Evolutionary conservation across 2,329 filamentous ascomycete species (phyloP).

Genomic region (Colletotrichum tabaci): DNA sequence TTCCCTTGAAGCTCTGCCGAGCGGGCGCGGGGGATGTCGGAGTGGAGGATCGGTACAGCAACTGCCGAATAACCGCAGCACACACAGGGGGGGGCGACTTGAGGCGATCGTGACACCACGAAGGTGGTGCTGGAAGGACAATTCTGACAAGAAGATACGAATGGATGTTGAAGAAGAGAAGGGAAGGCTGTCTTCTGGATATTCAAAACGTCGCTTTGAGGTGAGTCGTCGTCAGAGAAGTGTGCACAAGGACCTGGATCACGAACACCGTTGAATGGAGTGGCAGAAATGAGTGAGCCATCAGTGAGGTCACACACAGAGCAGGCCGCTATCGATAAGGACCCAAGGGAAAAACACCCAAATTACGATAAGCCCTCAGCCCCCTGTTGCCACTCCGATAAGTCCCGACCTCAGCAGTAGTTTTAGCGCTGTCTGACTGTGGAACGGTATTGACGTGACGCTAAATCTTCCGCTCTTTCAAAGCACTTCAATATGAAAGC

Average conservation of each 20-base stretch:
- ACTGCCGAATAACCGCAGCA: conserved; percentile 38
- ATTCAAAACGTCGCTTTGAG: neutral
- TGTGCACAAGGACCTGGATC: conserved; percentile 28
- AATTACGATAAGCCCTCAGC: conserved; percentile 14
- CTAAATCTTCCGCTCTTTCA: neutral
- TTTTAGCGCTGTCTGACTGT: conserved; percentile 26
- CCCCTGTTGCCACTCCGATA: conserved; percentile 34
- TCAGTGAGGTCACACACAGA: conserved; percentile 32
- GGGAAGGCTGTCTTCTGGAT: neutral
- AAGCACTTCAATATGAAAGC: neutral
- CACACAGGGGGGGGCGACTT: neutral
- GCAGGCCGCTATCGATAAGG: conserved; percentile 30
- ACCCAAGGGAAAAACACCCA: neutral
- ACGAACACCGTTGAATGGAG: conserved; percentile 27
- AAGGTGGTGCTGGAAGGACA: neutral
- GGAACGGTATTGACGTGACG: conserved; percentile 19
- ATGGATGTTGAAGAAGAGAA: no score
- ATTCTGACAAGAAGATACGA: neutral
- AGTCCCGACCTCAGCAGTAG: conserved; percentile 28
- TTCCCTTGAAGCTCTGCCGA: conserved; percentile 12
- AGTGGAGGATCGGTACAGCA: conserved; percentile 30
- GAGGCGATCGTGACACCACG: conserved; percentile 21
- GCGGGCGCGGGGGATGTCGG: conserved; percentile 36
- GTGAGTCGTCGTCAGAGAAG: conserved; percentile 16
- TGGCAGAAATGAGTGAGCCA: conserved; percentile 36